phyloP scores from a whole-genome alignment of 208 protist species.

The Leishmania mexicana region DNA sequence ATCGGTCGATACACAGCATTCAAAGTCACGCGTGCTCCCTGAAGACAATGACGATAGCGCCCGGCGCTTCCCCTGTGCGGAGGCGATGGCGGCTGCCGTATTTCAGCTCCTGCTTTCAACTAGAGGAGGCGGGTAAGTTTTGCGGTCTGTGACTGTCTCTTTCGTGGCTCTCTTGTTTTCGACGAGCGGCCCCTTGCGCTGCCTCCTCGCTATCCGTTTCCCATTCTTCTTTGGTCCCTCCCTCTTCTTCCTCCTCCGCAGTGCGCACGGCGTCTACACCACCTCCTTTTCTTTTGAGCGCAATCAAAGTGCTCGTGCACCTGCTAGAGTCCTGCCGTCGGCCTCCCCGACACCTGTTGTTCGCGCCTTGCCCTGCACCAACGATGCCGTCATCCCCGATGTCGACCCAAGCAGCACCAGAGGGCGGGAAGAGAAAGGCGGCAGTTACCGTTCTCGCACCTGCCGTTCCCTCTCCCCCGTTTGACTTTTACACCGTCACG shows the following conservation, averaged over 20 bases:
- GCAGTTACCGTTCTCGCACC: neutral
- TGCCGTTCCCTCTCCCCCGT: neutral
- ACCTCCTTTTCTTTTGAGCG: neutral
- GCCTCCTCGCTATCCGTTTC: neutral
- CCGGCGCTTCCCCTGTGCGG: neutral
- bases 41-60: neutral
- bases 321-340: neutral
- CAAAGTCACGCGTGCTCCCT: neutral
- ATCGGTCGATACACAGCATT: neutral
- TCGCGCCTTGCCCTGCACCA: neutral
- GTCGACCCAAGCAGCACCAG: neutral
- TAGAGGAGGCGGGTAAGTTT: neutral
- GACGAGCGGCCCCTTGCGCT: neutral
- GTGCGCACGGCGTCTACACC: neutral
- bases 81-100: neutral
- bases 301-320: neutral
- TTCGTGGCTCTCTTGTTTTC: neutral
- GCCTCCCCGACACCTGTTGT: neutral
- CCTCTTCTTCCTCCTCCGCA: neutral
- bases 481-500: conserved; percentile 52
- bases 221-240: neutral
- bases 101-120: neutral
- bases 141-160: neutral
- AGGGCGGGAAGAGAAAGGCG: neutral
- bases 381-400: conserved; percentile 2